Evolutionary conservation across 768 basidiomycete genomes (phyloP), one percentile per base, ranked within the genome.

Genomic region (Termitomyces sp.): DNA sequence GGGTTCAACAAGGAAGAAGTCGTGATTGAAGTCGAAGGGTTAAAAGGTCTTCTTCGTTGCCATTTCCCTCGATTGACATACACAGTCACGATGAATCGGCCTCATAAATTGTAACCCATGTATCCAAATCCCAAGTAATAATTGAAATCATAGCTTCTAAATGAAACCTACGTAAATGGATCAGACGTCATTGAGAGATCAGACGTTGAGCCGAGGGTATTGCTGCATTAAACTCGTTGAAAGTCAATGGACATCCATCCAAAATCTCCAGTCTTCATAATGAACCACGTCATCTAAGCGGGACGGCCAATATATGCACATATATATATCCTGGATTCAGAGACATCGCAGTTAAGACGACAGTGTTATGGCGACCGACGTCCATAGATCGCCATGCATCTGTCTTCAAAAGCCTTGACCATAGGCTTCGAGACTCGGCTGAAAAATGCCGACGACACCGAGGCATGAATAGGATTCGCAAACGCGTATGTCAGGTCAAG

Each of bases 381-480:
- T 5, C 91, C 89, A 65, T 94, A 94, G 5, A 96, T 75, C 51
- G 80, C 74, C 55, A 77, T 46, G 70, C 93, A 96, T 28, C 94
- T 81, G 61, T 87, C 79, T 73, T 98, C 94, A 64, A 99, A 99
- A 1, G 95, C 94, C 54, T 87, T 75, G 24, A 98, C 87, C 93
- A 97, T 98, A 72, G 88, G 79, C 63, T 83, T 83, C 3, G 91
- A 90, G 5, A 97, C 87, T 67, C 90, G 85, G 9, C 89, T 89
- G 68, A 98, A 92, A 69, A 98, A 94, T 3, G 85, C 75, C 22
- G 86, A 80, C 4, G 92, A 90, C n/a, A 95, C 79, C 5, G 85
- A 81, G 2, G 92, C 88, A 68, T 98, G 87, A 31, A 95, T 64
- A 0, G 94, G 94, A 66, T 86, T 94, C 47, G 89, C 81, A 68